These are phyloP conservation scores for Clarireedia homoeocarpa DNA, from an alignment of 2,329 filamentous ascomycete genomes.

Conservation along the genomic window DNA sequence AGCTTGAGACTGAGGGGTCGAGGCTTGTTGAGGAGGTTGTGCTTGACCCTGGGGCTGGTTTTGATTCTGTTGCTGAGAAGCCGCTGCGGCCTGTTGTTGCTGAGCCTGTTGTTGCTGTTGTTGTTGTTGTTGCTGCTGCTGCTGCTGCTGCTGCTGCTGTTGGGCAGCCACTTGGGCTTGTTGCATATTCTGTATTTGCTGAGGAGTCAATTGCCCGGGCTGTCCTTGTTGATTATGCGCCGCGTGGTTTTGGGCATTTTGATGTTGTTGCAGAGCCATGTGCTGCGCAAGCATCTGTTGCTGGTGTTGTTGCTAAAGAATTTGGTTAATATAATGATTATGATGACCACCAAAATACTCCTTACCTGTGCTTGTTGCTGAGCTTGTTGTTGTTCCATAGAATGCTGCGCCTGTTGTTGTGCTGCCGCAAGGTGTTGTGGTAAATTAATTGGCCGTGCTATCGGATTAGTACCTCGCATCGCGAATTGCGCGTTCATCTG, in stretches of 20 bases:
- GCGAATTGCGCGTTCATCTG: slow-evolving; percentile 43
- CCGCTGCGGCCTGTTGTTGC: slow-evolving; percentile 28
- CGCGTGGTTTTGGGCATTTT: slow-evolving; percentile 36
- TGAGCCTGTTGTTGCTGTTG: slow-evolving; percentile 12
- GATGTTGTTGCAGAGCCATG: slow-evolving; percentile 38
- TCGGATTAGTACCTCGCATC: slow-evolving; percentile 37
- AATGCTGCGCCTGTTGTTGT: slow-evolving; percentile 32
- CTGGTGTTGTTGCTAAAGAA: slow-evolving; percentile 16
- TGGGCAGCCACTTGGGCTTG: slow-evolving; percentile 39
- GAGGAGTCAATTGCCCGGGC: slow-evolving; percentile 40
- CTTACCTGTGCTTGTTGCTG: slow-evolving; percentile 32
- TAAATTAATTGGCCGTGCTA: slow-evolving; percentile 38
- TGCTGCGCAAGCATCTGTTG: slow-evolving; percentile 40
- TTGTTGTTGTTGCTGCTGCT: slow-evolving; percentile 23
- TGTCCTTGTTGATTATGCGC: slow-evolving; percentile 36
- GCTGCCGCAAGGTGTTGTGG: slow-evolving; percentile 38
- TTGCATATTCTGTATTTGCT: slow-evolving; percentile 39
- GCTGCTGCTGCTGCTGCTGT: slow-evolving; percentile 37
- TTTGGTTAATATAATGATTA: slow-evolving; percentile 10
- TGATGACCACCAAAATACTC: slow-evolving; percentile 7
- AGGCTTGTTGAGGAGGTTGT: slow-evolving; percentile 36
- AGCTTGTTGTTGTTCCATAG: slow-evolving; percentile 30
- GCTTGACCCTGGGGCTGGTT: slow-evolving; percentile 36
- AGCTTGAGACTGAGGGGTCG: slow-evolving; percentile 34
- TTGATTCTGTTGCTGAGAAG: slow-evolving; percentile 40